phyloP scores from a whole-genome alignment of 352 stramenopile species.

The Phytophthora brassicae region DNA sequence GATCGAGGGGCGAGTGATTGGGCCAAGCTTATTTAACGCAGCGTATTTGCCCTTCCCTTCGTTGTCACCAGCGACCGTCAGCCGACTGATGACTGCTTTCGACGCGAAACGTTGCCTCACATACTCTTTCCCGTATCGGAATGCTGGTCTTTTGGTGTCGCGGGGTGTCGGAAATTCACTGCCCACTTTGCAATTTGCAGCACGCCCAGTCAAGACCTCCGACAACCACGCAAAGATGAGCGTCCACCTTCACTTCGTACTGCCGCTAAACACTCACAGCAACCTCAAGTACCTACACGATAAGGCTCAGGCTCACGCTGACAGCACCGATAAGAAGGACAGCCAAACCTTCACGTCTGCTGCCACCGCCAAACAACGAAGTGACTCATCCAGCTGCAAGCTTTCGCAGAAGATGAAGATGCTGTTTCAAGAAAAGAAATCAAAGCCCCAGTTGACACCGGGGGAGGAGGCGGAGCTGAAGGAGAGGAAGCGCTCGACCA shows the following conservation, averaged over 20 bases:
- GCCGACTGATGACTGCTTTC: background rate
- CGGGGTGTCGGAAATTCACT: background rate
- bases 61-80: background rate
- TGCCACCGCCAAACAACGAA: background rate
- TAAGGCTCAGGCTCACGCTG: conserved; percentile 3
- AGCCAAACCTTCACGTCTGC: background rate
- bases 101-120: background rate
- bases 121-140: background rate
- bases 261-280: conserved; percentile 24
- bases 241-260: conserved; percentile 21
- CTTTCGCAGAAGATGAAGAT: conserved; percentile 25
- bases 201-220: background rate
- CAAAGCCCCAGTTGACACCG: background rate
- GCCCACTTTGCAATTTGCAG: conserved; percentile 26
- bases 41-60: background rate
- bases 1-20: background rate
- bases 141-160: conserved; percentile 1
- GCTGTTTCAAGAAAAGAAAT: conserved; percentile 14
- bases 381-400: conserved; percentile 14
- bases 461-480: conserved; percentile 8
- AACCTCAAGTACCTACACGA: conserved; percentile 27
- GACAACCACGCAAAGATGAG: conserved; percentile 13
- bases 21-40: background rate
- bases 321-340: conserved; percentile 3
- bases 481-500: conserved; percentile 21